Percentiles rank a stretch among this genome's conserved stretches.
These are phyloP conservation scores for Hymenochaete sp. DNA, from an alignment of 1,284 basidiomycete genomes.

Conservation along the genomic window DNA sequence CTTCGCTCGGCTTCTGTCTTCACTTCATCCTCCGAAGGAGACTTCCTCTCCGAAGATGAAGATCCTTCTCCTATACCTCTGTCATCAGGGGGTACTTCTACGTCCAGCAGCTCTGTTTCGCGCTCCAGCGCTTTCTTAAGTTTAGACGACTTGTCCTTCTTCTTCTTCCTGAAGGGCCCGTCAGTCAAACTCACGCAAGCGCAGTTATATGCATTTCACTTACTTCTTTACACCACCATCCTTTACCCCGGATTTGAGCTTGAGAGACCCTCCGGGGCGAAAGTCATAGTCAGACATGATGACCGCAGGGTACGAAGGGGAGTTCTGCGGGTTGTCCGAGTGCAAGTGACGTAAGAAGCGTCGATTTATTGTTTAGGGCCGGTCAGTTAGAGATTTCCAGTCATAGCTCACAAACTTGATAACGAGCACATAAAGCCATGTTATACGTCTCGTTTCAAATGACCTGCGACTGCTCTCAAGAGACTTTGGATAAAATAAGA, in stretches of 20 bases:
- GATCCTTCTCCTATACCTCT: too few relatives aligned
- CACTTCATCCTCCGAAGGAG: conserved; percentile 44
- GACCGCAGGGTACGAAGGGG: conserved; percentile 16
- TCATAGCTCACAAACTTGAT: too few relatives aligned
- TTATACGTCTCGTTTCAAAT: too few relatives aligned
- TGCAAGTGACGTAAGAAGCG: too few relatives aligned
- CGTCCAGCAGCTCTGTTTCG: conserved; percentile 38
- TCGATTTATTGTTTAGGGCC: too few relatives aligned
- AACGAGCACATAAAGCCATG: too few relatives aligned
- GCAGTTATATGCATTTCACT: conserved; percentile 2
- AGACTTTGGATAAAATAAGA: too few relatives aligned
- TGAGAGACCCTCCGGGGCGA: conserved; percentile 81
- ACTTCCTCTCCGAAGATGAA: conserved; percentile 48
- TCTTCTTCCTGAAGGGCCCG: conserved; percentile 63
- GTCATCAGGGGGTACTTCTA: too few relatives aligned
- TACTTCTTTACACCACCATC: conserved; percentile 81
- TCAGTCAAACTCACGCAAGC: conserved; percentile 25
- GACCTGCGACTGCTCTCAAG: too few relatives aligned
- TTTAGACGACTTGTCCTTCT: conserved; percentile 50
- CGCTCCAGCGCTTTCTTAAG: conserved; percentile 30
- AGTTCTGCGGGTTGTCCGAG: too few relatives aligned
- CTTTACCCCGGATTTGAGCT: conserved; percentile 76
- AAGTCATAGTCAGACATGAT: conserved; percentile 79
- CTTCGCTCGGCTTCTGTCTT: conserved; percentile 87
- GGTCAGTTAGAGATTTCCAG: too few relatives aligned